phyloP scores from a whole-genome alignment of 441 rosid genomes.

The Mallotus repandus region DNA sequence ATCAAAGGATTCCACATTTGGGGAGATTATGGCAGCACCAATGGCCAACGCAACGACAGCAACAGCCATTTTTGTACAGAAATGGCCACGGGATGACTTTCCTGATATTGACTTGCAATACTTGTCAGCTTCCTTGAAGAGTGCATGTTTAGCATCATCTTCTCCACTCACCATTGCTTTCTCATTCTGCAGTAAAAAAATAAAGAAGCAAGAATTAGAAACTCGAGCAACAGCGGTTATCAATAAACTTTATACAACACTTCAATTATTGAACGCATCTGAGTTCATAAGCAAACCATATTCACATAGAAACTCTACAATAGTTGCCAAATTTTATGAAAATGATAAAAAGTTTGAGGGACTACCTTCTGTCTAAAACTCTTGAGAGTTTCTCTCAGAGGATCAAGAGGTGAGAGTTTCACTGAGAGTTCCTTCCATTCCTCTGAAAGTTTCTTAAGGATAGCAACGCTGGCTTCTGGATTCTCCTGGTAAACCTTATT shows the following conservation, averaged over 20 bases:
- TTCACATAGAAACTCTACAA: too few species aligned
- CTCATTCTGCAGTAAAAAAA: conserved; percentile 57
- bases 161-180: conserved; percentile 45
- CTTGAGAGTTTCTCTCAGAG: conserved; percentile 52
- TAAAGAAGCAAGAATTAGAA: background rate
- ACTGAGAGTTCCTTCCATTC: conserved; percentile 61
- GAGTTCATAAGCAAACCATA: too few species aligned
- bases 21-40: conserved; percentile 48
- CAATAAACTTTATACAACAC: background rate
- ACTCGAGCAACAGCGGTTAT: background rate
- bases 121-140: conserved; percentile 59
- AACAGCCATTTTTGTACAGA: conserved; percentile 50
- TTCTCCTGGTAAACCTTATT: conserved; percentile 71
- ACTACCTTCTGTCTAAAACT: conserved; percentile 70
- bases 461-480: conserved; percentile 54
- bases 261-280: background rate
- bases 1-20: conserved; percentile 39
- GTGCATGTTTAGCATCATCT: conserved; percentile 35
- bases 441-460: conserved; percentile 58
- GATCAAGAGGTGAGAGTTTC: conserved; percentile 50
- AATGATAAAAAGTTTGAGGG: background rate
- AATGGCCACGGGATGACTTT: conserved; percentile 43
- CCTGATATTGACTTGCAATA: conserved; percentile 56
- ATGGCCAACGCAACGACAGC: conserved; percentile 39
- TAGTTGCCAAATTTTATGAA: background rate